phyloP scores from a whole-genome alignment of 352 stramenopile genomes.

The Phytophthora idaei region DNA sequence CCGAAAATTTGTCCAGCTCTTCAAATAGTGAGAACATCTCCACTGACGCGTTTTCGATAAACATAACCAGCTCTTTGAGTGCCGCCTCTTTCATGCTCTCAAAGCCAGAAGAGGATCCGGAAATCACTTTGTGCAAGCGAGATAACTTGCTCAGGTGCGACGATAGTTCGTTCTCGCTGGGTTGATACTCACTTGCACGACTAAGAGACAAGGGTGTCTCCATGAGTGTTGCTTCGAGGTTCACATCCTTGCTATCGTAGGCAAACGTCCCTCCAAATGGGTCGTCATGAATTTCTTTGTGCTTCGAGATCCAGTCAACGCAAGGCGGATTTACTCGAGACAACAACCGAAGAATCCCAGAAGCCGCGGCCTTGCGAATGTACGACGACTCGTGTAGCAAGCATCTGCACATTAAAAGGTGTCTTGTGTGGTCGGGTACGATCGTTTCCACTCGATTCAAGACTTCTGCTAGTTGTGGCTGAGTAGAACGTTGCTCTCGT shows the following conservation, averaged over 20 bases:
- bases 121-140: slow-evolving; percentile 40
- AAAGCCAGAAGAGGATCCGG: slow-evolving; percentile 23
- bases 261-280: slow-evolving; percentile 28
- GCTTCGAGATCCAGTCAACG: slow-evolving; percentile 22
- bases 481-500: slow-evolving; percentile 27
- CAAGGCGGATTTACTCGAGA: slow-evolving; percentile 23
- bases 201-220: slow-evolving; percentile 36
- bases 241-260: slow-evolving; percentile 12
- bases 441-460: slow-evolving; percentile 49
- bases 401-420: slow-evolving; percentile 51
- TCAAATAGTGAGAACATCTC: slow-evolving; percentile 44
- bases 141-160: slow-evolving; percentile 38
- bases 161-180: slow-evolving; percentile 39
- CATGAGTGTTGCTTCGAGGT: slow-evolving; percentile 33
- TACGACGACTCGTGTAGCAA: slow-evolving; percentile 56
- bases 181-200: slow-evolving; percentile 20
- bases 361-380: slow-evolving; percentile 54
- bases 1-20: slow-evolving; percentile 45
- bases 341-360: slow-evolving; percentile 42
- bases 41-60: slow-evolving; percentile 29
- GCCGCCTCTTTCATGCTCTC: slow-evolving; percentile 36
- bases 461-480: slow-evolving; percentile 46
- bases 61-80: slow-evolving; percentile 39
- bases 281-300: slow-evolving; percentile 38
- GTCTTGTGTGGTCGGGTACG: slow-evolving; percentile 15